phyloP scores from a whole-genome alignment of 371 early-diverging fungal species.

The Circinella umbellata region DNA sequence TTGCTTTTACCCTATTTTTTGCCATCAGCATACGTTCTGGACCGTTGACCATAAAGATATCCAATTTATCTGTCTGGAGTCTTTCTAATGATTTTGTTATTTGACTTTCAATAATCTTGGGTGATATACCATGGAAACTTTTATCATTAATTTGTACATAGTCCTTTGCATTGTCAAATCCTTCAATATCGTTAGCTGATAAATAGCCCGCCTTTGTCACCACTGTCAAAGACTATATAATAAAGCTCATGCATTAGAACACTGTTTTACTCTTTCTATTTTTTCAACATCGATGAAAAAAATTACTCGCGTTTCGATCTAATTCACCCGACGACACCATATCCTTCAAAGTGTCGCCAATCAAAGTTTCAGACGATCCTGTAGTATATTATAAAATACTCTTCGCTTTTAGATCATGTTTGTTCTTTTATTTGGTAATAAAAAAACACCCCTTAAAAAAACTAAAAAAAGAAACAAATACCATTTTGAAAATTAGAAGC shows the following conservation, averaged over 20 bases:
- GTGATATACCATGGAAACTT: constrained; percentile 71
- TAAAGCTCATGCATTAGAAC: too few species aligned
- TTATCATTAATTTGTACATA: constrained; percentile 60
- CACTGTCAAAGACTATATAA: constrained; percentile 56
- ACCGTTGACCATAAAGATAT: constrained; percentile 80
- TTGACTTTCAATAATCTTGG: constrained; percentile 62
- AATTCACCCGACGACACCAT: constrained; percentile 37
- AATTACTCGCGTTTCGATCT: constrained; percentile 51
- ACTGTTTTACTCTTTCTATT: too few species aligned
- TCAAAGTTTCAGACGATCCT: constrained; percentile 64
- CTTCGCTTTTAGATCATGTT: background rate
- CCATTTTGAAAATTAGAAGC: constrained; percentile 78
- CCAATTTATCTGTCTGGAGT: constrained; percentile 62
- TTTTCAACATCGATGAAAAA: too few species aligned
- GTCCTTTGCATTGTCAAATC: constrained; percentile 28
- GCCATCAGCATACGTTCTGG: constrained; percentile 78
- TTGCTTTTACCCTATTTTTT: constrained; percentile 42
- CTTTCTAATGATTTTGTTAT: constrained; percentile 65
- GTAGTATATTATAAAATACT: constrained; percentile 3
- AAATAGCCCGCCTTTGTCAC: constrained; percentile 80
- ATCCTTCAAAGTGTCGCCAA: constrained; percentile 59
- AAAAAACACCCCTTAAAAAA: too few species aligned
- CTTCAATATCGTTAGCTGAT: constrained; percentile 24
- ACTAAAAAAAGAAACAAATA: constrained; percentile 4
- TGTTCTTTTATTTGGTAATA: too few species aligned